Conservation (phyloP, 768 basidiomycete genomes). For the Psilocybe cubensis region DNA sequence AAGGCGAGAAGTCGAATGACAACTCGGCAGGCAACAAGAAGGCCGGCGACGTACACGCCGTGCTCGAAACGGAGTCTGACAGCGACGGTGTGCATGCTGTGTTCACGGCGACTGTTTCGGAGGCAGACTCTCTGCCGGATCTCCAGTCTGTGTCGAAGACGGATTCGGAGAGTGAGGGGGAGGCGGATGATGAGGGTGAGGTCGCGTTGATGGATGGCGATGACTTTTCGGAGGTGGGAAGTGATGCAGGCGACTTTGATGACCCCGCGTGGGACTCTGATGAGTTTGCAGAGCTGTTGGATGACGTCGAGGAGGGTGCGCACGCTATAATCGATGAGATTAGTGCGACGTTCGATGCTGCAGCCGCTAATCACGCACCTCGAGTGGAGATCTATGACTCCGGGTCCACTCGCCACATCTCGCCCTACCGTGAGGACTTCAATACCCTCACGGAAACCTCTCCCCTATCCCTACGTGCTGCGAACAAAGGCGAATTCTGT, state of each 20-base stretch:
- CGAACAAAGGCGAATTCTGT: constrained; percentile 33
- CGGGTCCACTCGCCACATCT: constrained; percentile 29
- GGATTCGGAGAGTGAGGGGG: no score
- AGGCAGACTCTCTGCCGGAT: no score
- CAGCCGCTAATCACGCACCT: constrained; percentile 3
- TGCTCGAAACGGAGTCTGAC: no score
- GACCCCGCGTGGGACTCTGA: constrained; percentile 13
- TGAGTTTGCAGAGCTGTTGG: neutral
- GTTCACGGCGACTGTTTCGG: no score
- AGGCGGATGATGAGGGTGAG: no score
- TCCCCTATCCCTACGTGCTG: constrained; percentile 27
- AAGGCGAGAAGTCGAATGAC: neutral
- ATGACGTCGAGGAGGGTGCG: neutral
- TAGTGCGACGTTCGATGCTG: neutral
- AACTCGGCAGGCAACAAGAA: no score
- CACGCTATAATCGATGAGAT: no score
- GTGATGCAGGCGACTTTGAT: constrained; percentile 7
- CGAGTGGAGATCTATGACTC: constrained; percentile 27
- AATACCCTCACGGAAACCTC: constrained; percentile 21
- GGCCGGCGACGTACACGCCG: no score
- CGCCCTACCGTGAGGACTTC: constrained; percentile 29
- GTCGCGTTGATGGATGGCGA: no score
- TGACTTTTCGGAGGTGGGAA: constrained; percentile 13
- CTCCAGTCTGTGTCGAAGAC: no score
- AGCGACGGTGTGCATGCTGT: no score